Evolutionary conservation across 106 monocot species (phyloP).

Genomic region (Dioscorea alata): DNA sequence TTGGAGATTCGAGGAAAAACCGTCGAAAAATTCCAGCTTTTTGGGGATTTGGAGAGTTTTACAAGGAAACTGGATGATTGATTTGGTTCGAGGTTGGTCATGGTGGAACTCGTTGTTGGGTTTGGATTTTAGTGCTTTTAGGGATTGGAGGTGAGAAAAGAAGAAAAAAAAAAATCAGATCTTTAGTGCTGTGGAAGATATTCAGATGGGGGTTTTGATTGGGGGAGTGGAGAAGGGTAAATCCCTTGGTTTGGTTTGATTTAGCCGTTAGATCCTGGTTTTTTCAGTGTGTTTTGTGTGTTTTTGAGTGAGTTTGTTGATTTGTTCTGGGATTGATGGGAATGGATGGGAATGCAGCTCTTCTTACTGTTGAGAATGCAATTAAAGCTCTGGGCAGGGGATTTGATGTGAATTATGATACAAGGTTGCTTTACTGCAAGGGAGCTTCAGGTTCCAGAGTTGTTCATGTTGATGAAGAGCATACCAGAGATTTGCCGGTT

Average conservation of each 20-base stretch:
- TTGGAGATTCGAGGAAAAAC: neutral
- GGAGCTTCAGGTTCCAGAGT: conserved; percentile 44
- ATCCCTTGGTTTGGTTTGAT: neutral
- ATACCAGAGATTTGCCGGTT: conserved; percentile 34
- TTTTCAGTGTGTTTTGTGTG: neutral
- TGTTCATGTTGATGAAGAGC: conserved; percentile 58
- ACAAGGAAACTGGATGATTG: too few relatives aligned
- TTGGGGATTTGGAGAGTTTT: neutral
- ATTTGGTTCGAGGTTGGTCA: too few relatives aligned
- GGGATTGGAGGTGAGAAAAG: neutral
- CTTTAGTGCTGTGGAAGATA: neutral
- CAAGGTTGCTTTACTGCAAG: conserved; percentile 76
- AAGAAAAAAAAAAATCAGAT: neutral
- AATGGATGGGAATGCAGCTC: conserved; percentile 57
- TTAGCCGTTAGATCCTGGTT: neutral
- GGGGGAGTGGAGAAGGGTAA: neutral
- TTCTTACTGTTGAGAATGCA: conserved; percentile 41
- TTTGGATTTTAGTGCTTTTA: too few relatives aligned
- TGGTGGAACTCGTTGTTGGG: too few relatives aligned
- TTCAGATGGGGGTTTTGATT: neutral
- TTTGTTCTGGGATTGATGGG: neutral
- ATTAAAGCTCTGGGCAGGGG: conserved; percentile 72
- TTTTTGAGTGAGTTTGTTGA: neutral
- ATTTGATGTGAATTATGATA: conserved; percentile 76
- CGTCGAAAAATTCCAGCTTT: neutral